Percentiles rank a stretch among this genome's conserved stretches.
Conservation (phyloP, 768 basidiomycete species). For the Zangia roseola region DNA sequence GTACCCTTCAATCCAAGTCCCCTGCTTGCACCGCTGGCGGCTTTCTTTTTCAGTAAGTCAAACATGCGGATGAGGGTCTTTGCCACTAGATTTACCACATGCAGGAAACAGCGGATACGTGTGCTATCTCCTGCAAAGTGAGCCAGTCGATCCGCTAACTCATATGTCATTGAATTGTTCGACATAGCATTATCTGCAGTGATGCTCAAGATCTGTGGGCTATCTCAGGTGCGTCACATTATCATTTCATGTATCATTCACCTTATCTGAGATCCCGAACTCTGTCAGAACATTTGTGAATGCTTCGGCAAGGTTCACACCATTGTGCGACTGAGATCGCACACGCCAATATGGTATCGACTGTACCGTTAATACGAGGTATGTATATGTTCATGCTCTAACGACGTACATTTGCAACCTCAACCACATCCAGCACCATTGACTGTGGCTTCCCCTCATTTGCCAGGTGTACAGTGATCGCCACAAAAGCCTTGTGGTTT, state of each 20-base stretch:
- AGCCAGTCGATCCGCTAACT: constrained; percentile 14
- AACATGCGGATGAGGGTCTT: constrained; percentile 34
- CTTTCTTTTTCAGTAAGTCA: constrained; percentile 23
- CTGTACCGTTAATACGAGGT: not conserved
- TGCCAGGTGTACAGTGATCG: too few species aligned
- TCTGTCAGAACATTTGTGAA: constrained; percentile 24
- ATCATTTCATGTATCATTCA: not conserved
- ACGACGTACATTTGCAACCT: constrained; percentile 17
- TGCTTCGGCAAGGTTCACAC: constrained; percentile 19
- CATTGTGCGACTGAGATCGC: not conserved
- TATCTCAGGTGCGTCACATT: not conserved
- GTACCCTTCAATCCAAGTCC: too few species aligned
- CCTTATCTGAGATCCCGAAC: constrained; percentile 32
- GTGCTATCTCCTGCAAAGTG: constrained; percentile 23
- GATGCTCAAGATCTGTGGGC: constrained; percentile 18
- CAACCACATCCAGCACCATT: constrained; percentile 31
- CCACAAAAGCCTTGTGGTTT: not conserved
- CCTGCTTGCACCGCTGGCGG: too few species aligned
- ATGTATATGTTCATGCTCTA: not conserved
- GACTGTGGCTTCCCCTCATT: too few species aligned
- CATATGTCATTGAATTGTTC: constrained; percentile 22
- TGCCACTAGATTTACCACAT: constrained; percentile 30
- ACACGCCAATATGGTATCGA: too few species aligned
- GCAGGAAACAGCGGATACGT: constrained; percentile 24
- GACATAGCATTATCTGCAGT: constrained; percentile 25